Conservation (phyloP, 768 basidiomycete genomes). For the Hortiboletus campestris region DNA sequence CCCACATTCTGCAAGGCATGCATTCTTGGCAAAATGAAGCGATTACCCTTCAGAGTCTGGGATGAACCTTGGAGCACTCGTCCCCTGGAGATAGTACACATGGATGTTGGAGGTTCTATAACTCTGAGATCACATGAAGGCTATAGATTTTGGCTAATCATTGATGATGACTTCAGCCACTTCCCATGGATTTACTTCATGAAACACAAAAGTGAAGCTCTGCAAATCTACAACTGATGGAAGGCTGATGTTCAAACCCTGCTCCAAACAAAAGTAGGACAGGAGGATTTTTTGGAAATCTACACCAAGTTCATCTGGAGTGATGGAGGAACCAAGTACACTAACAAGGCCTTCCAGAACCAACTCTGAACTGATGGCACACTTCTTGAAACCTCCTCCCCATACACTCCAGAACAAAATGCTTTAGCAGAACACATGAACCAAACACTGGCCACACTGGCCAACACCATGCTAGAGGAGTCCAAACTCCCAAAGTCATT, state of each 20-base stretch:
- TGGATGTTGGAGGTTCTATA: too few relatives aligned
- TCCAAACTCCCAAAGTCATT: too few relatives aligned
- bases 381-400: not conserved
- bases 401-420: not conserved
- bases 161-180: not conserved
- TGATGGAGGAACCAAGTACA: not conserved
- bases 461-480: too few relatives aligned
- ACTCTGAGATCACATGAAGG: not conserved
- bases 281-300: not conserved
- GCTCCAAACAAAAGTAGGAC: not conserved
- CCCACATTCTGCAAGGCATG: not conserved
- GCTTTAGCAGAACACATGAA: not conserved
- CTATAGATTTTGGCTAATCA: not conserved
- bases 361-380: not conserved
- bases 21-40: not conserved
- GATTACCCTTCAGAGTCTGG: not conserved
- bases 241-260: not conserved
- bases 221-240: not conserved
- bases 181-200: not conserved
- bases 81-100: too few relatives aligned
- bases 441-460: too few relatives aligned
- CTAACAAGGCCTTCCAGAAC: not conserved
- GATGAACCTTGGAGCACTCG: not conserved
- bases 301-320: not conserved
- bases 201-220: too few relatives aligned